Evolutionary conservation across 768 basidiomycete species (phyloP).

Genomic region (Coprinopsis sp.): DNA sequence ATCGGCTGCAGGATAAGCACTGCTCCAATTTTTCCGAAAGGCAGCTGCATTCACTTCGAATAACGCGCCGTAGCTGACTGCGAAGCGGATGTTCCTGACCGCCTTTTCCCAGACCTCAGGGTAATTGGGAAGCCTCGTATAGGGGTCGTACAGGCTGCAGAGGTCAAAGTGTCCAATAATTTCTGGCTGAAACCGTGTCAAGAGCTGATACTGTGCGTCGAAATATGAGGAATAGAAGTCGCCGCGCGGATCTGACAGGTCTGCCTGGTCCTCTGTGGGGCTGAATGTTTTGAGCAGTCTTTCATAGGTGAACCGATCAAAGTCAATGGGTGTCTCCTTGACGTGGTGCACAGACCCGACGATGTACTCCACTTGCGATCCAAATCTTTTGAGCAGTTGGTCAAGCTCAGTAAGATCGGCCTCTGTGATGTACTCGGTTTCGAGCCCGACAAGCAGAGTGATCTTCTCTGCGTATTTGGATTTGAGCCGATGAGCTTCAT

Average conservation of each 20-base stretch:
- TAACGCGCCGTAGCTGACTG: constrained; percentile 77
- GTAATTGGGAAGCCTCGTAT: constrained; percentile 49
- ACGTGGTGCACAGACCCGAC: constrained; percentile 95
- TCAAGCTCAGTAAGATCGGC: constrained; percentile 59
- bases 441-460: constrained; percentile 79
- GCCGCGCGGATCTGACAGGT: constrained; percentile 33
- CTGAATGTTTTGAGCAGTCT: constrained; percentile 47
- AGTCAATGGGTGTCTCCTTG: constrained; percentile 84
- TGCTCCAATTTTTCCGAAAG: constrained; percentile 85
- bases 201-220: constrained; percentile 74
- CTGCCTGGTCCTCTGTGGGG: constrained; percentile 19
- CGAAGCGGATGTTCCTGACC: constrained; percentile 69
- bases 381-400: constrained; percentile 43
- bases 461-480: constrained; percentile 57
- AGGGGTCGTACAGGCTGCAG: constrained; percentile 79
- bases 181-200: constrained; percentile 74
- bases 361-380: constrained; percentile 69
- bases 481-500: constrained; percentile 78
- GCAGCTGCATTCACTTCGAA: constrained; percentile 95
- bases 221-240: constrained; percentile 68
- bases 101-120: constrained; percentile 60
- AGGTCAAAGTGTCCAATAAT: constrained; percentile 93
- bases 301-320: constrained; percentile 70
- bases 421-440: constrained; percentile 83
- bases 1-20: constrained; percentile 79